Evolutionary conservation across 768 basidiomycete species (phyloP).

Genomic region (Mycena crocata): DNA sequence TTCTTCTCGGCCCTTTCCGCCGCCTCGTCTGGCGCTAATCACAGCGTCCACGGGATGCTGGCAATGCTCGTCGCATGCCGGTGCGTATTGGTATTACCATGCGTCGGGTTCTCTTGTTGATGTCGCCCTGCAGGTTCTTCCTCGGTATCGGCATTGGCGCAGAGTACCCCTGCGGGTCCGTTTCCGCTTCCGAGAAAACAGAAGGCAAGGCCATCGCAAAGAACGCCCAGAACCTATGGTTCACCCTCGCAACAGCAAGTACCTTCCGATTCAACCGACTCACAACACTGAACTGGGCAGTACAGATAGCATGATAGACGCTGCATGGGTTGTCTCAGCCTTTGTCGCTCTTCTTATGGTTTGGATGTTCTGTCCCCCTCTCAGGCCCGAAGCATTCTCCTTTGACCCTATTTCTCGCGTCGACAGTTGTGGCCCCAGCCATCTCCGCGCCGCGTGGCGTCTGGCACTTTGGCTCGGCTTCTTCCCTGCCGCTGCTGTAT

Average conservation of each 20-base stretch:
- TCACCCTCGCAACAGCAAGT: conserved; percentile 93
- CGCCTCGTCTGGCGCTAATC: conserved; percentile 82
- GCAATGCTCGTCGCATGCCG: conserved; percentile 85
- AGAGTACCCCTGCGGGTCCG: conserved; percentile 91
- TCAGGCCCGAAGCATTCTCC: no score
- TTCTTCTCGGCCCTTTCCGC: conserved; percentile 90
- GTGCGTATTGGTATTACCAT: conserved; percentile 47
- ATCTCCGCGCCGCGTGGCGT: conserved; percentile 90
- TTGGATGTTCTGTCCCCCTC: conserved; percentile 72
- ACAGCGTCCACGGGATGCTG: conserved; percentile 75
- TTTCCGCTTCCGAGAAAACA: conserved; percentile 90
- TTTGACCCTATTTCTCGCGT: neutral
- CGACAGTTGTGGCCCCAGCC: conserved; percentile 76
- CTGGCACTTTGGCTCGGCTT: conserved; percentile 88
- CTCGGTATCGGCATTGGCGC: conserved; percentile 91
- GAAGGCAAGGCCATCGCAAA: conserved; percentile 85
- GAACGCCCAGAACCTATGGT: conserved; percentile 86
- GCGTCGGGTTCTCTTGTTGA: neutral
- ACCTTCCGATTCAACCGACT: conserved; percentile 45
- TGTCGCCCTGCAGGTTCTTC: conserved; percentile 67
- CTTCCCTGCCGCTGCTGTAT: conserved; percentile 81
- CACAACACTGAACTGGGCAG: no score
- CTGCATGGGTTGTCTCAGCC: conserved; percentile 81
- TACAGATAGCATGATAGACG: conserved; percentile 85
- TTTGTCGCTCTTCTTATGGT: conserved; percentile 88